Evolutionary conservation across 2,329 filamentous ascomycete species (phyloP).

Genomic region (Venturia nashicola): DNA sequence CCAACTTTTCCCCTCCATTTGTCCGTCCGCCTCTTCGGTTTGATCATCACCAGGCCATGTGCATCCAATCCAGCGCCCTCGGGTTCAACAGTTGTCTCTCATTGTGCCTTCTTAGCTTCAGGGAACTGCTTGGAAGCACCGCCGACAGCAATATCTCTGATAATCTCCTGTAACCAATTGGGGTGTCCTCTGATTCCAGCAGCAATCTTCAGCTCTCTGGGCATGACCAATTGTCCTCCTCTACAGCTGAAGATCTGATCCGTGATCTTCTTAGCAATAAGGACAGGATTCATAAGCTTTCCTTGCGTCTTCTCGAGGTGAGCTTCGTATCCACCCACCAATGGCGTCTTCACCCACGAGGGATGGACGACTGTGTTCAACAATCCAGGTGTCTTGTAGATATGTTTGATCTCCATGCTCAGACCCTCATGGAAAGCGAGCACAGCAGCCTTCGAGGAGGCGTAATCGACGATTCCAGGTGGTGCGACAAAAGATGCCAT

Average conservation of each 20-base stretch:
- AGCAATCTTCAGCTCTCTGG: slow-evolving; percentile 17
- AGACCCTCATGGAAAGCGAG: slow-evolving; percentile 40
- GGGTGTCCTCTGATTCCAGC: slow-evolving; percentile 32
- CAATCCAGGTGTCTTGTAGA: slow-evolving; percentile 21
- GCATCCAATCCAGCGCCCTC: not conserved
- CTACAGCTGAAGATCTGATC: slow-evolving; percentile 38
- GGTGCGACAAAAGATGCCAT: slow-evolving; percentile 37
- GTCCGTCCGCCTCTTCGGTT: not conserved
- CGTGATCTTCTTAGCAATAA: slow-evolving; percentile 36
- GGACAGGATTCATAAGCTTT: slow-evolving; percentile 20
- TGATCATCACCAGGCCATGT: not conserved
- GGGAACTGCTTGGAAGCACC: slow-evolving; percentile 4
- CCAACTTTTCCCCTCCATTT: not conserved
- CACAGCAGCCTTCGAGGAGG: slow-evolving; percentile 38
- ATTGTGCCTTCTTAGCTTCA: slow-evolving; percentile 1
- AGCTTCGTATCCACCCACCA: slow-evolving; percentile 24
- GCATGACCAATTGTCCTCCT: slow-evolving; percentile 38
- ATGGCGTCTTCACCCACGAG: slow-evolving; percentile 38
- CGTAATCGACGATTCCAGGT: slow-evolving; percentile 40
- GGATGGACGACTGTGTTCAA: slow-evolving; percentile 20
- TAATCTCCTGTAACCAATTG: slow-evolving; percentile 34
- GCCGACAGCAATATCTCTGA: slow-evolving; percentile 13
- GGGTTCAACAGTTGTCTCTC: not conserved
- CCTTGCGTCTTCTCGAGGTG: slow-evolving; percentile 14
- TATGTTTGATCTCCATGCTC: slow-evolving; percentile 15